Evolutionary conservation across 495 filamentous ascomycete genomes (phyloP).

Genomic region (Cercophora newfieldiana): DNA sequence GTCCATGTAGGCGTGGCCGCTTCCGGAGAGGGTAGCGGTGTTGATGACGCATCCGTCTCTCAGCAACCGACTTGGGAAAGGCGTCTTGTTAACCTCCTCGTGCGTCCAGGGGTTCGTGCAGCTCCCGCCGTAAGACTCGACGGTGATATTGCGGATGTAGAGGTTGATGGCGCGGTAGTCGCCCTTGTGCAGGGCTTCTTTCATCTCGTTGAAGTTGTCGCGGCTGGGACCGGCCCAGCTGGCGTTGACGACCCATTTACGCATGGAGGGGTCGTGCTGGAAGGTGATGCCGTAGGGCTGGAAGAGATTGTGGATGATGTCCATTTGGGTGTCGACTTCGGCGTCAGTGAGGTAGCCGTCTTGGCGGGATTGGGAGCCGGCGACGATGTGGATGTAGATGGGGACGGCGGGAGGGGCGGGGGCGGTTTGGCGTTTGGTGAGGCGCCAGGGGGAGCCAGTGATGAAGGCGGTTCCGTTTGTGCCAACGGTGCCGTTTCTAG

Average conservation of each 20-base stretch:
- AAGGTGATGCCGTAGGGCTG: neutral
- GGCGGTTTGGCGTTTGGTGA: neutral
- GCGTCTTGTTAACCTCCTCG: neutral
- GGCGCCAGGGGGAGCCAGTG: neutral
- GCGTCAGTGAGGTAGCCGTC: neutral
- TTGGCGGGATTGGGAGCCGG: neutral
- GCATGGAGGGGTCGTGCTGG: neutral
- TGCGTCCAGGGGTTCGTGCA: neutral
- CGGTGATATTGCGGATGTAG: conserved; percentile 7
- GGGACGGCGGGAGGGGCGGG: neutral
- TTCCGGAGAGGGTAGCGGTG: neutral
- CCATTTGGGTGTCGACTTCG: neutral
- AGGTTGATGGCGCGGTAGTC: neutral
- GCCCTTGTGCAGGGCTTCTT: neutral
- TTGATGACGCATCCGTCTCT: neutral
- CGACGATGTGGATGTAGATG: neutral
- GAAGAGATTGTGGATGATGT: neutral
- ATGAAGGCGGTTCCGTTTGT: neutral
- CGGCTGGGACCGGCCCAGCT: neutral
- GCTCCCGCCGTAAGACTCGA: neutral
- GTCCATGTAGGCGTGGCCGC: neutral
- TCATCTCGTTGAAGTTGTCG: conserved; percentile 2
- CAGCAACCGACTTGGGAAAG: neutral
- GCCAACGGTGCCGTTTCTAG: neutral
- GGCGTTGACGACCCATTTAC: neutral